phyloP scores from a whole-genome alignment of 768 basidiomycete genomes.

The Pulveroboletus sp. region DNA sequence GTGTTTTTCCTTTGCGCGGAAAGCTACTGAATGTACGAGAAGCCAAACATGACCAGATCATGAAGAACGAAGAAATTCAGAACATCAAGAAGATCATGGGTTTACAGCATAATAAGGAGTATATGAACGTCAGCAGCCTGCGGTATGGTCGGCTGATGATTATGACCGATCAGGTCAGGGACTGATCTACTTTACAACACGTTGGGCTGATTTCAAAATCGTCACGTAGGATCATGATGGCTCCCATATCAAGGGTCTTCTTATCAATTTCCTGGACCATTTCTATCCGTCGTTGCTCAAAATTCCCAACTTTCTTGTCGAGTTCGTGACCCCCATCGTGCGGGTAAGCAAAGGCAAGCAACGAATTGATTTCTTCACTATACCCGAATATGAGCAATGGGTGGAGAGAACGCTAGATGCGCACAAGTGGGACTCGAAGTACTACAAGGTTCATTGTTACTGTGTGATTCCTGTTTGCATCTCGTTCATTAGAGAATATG shows the following conservation, averaged over 20 bases:
- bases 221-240: constrained; percentile 89
- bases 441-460: constrained; percentile 78
- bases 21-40: constrained; percentile 97
- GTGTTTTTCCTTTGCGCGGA: constrained; percentile 96
- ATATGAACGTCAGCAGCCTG: constrained; percentile 58
- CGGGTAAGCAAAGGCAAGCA: constrained; percentile 82
- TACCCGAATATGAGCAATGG: constrained; percentile 97
- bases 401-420: constrained; percentile 68
- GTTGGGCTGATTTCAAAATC: background rate
- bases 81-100: constrained; percentile 99
- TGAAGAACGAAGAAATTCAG: constrained; percentile 97
- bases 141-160: constrained; percentile 97
- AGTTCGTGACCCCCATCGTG: constrained; percentile 98
- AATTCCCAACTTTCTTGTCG: constrained; percentile 87
- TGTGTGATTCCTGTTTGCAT: background rate
- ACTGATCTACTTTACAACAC: background rate
- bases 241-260: constrained; percentile 99
- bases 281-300: constrained; percentile 94
- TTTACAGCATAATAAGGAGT: constrained; percentile 89
- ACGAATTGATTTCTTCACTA: constrained; percentile 87
- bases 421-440: constrained; percentile 87
- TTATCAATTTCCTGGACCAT: constrained; percentile 97
- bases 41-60: constrained; percentile 91
- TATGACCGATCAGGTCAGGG: constrained; percentile 95
- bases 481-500: constrained; percentile 1